Evolutionary conservation across 768 basidiomycete species (phyloP), one percentile per base, ranked within the genome.

Genomic region (Hysterangium stoloniferum): DNA sequence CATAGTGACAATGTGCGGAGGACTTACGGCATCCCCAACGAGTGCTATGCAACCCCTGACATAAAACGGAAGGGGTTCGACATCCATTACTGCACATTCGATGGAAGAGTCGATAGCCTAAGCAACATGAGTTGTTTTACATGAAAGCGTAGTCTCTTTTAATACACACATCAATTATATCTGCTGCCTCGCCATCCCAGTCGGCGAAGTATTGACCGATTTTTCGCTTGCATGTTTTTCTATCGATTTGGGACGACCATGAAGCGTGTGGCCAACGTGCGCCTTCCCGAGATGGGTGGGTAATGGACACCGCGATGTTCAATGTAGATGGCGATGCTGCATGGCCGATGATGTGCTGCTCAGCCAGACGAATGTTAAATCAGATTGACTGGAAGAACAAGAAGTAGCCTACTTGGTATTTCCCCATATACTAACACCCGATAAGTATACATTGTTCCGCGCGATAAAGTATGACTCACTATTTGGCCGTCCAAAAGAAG

Each of bases 321-420:
- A 75, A 44, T 6, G 67, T 54, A 3, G 72, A 68, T 52, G 64
- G 64, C 1, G 73, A 71, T 36, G 75, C 72, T 1, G 70, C 66
- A 56, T 76, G 75, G 55, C 70, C 68, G 28, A 77, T 73, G 33
- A 75, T 66, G 49, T 75, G 74, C 74, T 74, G 50, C 45, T 13
- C 6, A 8, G 35, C 20, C n/a, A 34, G 24, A 24, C n/a, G n/a
- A n/a, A n/a, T n/a, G n/a, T n/a, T n/a, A n/a, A n/a, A n/a, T n/a
- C n/a, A n/a, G n/a, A n/a, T n/a, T n/a, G n/a, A n/a, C n/a, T n/a
- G n/a, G n/a, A n/a, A n/a, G n/a, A n/a, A n/a, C n/a, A n/a, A n/a
- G n/a, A n/a, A n/a, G n/a, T n/a, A n/a, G n/a, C n/a, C n/a, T n/a
- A n/a, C n/a, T n/a, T n/a, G n/a, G n/a, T n/a, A n/a, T n/a, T n/a